These are phyloP conservation scores for Trifolium repens DNA, from an alignment of 306 rosid genomes.

Conservation along the genomic window DNA sequence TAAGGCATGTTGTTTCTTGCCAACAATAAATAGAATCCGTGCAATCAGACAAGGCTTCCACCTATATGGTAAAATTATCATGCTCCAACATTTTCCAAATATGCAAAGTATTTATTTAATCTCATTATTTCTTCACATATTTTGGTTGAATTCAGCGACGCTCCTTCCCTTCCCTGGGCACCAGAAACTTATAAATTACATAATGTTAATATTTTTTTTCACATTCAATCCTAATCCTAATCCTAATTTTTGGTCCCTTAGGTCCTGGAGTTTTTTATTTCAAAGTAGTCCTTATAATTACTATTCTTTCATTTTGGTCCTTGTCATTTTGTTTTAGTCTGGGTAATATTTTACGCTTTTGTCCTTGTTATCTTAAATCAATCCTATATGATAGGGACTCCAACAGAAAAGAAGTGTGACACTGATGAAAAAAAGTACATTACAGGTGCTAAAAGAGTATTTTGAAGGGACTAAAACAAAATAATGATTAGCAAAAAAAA, in stretches of 20 bases:
- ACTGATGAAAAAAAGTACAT: neutral
- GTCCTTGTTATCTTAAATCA: neutral
- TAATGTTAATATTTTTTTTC: no score
- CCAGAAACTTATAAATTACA: no score
- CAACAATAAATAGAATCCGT: slow-evolving; percentile 6
- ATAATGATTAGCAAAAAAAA: neutral
- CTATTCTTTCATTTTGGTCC: neutral
- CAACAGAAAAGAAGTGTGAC: neutral
- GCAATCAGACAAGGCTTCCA: slow-evolving; percentile 32
- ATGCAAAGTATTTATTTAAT: slow-evolving; percentile 8
- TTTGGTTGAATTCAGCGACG: neutral
- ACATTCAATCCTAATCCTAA: no score
- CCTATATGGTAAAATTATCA: slow-evolving; percentile 6
- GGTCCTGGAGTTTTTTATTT: neutral
- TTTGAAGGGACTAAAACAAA: neutral
- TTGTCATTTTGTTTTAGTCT: neutral
- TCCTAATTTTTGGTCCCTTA: neutral
- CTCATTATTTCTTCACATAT: slow-evolving; percentile 9
- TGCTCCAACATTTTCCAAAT: slow-evolving; percentile 13
- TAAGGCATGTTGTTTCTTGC: slow-evolving; percentile 25
- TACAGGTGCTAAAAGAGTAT: neutral
- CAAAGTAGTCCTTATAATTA: neutral
- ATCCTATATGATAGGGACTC: neutral
- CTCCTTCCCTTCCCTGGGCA: neutral
- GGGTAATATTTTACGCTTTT: neutral